phyloP scores from a whole-genome alignment of 2,329 filamentous ascomycete genomes.

The Apiospora hydei region DNA sequence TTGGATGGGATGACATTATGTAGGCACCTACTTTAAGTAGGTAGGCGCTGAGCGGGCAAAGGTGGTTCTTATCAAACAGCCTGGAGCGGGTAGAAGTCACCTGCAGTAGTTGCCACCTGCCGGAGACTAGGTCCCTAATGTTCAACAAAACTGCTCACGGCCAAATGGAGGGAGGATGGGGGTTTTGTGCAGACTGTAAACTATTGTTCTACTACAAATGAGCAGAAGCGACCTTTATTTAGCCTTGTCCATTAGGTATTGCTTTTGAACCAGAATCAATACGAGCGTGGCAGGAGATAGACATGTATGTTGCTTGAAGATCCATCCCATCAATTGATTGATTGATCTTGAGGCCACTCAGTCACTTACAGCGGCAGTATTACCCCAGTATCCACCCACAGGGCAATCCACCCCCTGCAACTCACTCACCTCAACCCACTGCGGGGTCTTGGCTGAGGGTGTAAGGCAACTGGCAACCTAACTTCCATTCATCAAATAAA shows the following conservation, averaged over 20 bases:
- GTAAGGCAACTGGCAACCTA: slow-evolving; percentile 17
- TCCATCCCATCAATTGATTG: neutral
- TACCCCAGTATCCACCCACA: slow-evolving; percentile 20
- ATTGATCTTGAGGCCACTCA: neutral
- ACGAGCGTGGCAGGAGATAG: neutral
- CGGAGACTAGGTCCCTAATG: neutral
- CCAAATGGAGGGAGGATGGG: neutral
- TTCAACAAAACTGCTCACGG: neutral
- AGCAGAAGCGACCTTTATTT: neutral
- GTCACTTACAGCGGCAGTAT: neutral
- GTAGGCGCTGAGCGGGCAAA: neutral
- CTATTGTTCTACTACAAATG: neutral
- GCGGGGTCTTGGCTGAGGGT: slow-evolving; percentile 19
- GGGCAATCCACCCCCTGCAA: slow-evolving; percentile 14
- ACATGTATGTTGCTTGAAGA: neutral
- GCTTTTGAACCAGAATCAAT: too few species aligned
- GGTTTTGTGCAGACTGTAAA: neutral
- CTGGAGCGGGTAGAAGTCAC: neutral
- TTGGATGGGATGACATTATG: neutral
- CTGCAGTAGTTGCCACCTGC: neutral
- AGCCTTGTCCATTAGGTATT: neutral
- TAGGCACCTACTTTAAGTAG: neutral
- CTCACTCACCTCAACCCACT: slow-evolving; percentile 11
- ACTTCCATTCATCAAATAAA: slow-evolving; percentile 2
- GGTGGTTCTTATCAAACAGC: slow-evolving; percentile 5